Evolutionary conservation across 2,329 filamentous ascomycete genomes (phyloP), one percentile per base, ranked within the genome.

Genomic region (Nemania diffusa): DNA sequence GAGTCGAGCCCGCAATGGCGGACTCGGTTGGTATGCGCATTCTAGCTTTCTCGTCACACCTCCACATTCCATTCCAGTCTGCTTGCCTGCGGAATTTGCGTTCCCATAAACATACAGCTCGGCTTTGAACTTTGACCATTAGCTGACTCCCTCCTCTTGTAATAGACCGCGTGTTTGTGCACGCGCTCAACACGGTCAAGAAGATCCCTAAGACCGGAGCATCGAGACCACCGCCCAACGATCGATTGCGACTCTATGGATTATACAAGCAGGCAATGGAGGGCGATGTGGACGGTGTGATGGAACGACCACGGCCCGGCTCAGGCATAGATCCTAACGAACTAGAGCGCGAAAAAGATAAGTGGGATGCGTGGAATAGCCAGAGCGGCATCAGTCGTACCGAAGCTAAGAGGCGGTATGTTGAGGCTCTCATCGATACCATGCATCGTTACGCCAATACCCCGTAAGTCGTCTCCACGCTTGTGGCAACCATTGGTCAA

Each of bases 231-330:
- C 96, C 96, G 55, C 88, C 94, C 1, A 84, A 87, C 68, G 94
- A 97, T 77, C 91, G 96, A 65, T 85, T 99, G 73, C 92, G 92
- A 65, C 91, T 99, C 69, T 99, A 99, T 90, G 96, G 96, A 71
- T 87, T 99, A 72, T 99, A 99, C 84, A 99, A 99, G 79, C 96
- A 99, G 81, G 94, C 94, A 69, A 98, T 98, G 96, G 94, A 99
- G 83, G 96, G 96, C 56, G 93, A 99, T 80, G 94, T 98, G 37
- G 92, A 96, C 73, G 92, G 93, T 56, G 93, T 98, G 57, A 97
- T 97, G 91, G 91, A 95, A 75, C 88, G 94, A 52, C 95, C 96
- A 44, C 83, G 82, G 48, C 74, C 79, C 57, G 83, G 81, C 22
- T 81, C 82, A 8, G 82, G 83, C 66, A 78, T 84, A 67, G 76